Evolutionary conservation across 2,329 filamentous ascomycete genomes (phyloP), one percentile per base, ranked within the genome.

Genomic region (Zasmidium citrigriseum): DNA sequence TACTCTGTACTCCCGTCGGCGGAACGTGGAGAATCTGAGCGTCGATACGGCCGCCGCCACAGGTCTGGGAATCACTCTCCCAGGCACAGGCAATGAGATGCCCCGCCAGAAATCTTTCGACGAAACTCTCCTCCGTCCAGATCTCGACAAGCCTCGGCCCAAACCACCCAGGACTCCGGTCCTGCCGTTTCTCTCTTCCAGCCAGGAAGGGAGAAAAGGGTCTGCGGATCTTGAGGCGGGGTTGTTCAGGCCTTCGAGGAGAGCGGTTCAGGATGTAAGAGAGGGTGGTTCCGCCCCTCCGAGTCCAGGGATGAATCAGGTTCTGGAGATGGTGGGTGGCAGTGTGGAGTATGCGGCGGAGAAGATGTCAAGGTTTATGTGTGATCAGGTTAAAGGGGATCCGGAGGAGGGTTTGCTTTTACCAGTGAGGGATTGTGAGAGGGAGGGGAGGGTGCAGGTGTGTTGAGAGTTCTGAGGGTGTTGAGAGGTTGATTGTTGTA

Each of bases 381-480:
- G 64, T 46, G 62, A 67, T 45, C 58, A 60, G 41, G 64, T 70
- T 16, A 56, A 46, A 7, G 52, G 46, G 7, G 59, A 60, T 52
- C 55, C 63, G 11, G 67, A 71, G 50, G 62, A 64, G 22, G 67
- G 67, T 1, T 49, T 71, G 54, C 23, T 71, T 46, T 59, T 71
- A 55, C 66, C 68, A 3, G 57, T 70, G 7, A 57, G 41, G 47
- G 27, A 58, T 18, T 14, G 50, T 12, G 64, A 69, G 63, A 61
- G 67, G 53, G 65, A 65, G 55, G 21, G 22, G 25, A 45, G 12
- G 21, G 4, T 29, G 47, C 4, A 18, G 5, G 21, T 18, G 21
- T 27, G n/a, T 29, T 22, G 47, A 20, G 20, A 50, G 47, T 50
- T 29, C n/a, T n/a, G n/a, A n/a, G n/a, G n/a, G n/a, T n/a, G n/a